Evolutionary conservation across 768 basidiomycete genomes (phyloP).

Genomic region (Hortiboletus campestris): DNA sequence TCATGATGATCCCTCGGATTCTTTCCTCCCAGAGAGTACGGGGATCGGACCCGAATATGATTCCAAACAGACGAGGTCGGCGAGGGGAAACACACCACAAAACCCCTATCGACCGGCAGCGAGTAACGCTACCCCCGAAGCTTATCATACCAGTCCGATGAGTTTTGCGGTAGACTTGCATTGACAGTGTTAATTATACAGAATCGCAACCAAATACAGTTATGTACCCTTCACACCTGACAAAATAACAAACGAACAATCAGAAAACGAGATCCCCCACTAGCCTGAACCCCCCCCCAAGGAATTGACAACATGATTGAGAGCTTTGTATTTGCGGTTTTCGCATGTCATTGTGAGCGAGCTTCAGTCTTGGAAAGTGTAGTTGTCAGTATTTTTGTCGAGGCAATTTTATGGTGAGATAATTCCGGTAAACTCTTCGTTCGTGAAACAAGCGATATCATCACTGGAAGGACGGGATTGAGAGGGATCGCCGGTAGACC

Average conservation of each 20-base stretch:
- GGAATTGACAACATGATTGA: not conserved
- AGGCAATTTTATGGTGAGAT: not conserved
- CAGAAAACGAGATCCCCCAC: not conserved
- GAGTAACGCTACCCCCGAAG: no score
- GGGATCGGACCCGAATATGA: no score
- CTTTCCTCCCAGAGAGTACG: no score
- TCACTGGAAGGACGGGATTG: slow-evolving; percentile 29
- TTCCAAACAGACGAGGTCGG: no score
- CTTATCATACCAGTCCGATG: not conserved
- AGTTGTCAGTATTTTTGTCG: not conserved
- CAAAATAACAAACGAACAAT: not conserved
- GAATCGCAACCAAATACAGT: not conserved
- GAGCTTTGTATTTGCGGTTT: not conserved
- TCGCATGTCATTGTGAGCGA: no score
- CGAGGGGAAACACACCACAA: no score
- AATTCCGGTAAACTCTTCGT: not conserved
- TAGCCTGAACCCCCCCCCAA: not conserved
- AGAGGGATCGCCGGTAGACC: slow-evolving; percentile 24
- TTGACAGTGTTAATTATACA: not conserved
- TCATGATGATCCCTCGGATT: no score
- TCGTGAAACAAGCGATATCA: slow-evolving; percentile 25
- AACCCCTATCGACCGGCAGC: no score
- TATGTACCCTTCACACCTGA: not conserved
- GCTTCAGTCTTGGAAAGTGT: not conserved
- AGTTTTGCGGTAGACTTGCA: not conserved